phyloP scores from a whole-genome alignment of 2,329 filamentous ascomycete genomes.

The Penicillium nordicum region DNA sequence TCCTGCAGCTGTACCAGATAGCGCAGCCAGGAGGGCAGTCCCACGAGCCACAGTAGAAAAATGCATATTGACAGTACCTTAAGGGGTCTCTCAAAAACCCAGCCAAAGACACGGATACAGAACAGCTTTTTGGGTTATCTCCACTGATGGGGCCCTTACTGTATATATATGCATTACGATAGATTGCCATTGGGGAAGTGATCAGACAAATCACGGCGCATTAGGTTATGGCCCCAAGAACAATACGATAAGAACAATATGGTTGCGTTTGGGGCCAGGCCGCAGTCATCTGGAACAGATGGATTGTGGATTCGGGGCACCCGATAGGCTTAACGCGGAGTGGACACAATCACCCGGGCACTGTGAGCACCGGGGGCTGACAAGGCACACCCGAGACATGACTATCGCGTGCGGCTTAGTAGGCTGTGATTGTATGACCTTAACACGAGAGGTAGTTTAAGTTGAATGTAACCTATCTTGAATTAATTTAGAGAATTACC shows the following conservation, averaged over 20 bases:
- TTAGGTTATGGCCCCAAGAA: conserved; percentile 4
- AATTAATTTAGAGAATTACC: not conserved
- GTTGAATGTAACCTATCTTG: conserved; percentile 7
- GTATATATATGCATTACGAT: conserved; percentile 10
- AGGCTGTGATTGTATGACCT: not conserved
- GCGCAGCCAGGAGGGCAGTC: conserved; percentile 3
- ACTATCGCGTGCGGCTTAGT: conserved; percentile 11
- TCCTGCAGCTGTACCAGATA: conserved; percentile 6
- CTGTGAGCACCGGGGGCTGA: too few species aligned
- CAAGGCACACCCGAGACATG: conserved; percentile 8
- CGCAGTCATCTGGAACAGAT: conserved; percentile 2
- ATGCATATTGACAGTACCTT: conserved; percentile 8
- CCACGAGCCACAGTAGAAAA: not conserved
- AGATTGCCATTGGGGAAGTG: too few species aligned
- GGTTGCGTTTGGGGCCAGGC: conserved; percentile 10
- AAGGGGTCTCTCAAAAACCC: not conserved
- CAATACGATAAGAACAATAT: conserved; percentile 15
- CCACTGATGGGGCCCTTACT: not conserved
- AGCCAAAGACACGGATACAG: not conserved
- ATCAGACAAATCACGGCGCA: not conserved
- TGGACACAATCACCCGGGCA: not conserved
- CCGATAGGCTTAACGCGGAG: not conserved
- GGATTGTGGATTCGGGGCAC: conserved; percentile 2
- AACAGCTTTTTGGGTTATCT: not conserved
- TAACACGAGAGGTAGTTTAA: not conserved